Evolutionary conservation across 768 basidiomycete species (phyloP).

Genomic region (Favolaschia claudopus): DNA sequence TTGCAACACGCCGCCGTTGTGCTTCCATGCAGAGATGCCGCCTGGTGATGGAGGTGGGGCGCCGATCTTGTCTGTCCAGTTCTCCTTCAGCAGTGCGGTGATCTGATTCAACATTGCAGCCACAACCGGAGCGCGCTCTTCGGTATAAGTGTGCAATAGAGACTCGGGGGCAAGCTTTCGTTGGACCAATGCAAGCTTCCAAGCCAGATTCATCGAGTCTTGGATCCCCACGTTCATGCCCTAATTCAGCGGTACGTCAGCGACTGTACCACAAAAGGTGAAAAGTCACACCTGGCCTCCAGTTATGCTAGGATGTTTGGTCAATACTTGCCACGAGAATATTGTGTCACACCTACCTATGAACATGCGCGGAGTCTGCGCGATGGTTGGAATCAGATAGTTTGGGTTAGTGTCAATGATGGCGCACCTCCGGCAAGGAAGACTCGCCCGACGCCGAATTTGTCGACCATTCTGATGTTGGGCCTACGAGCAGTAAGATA

Average conservation of each 20-base stretch:
- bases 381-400: slow-evolving; percentile 33
- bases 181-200: slow-evolving; percentile 35
- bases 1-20: slow-evolving; percentile 33
- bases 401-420: not conserved
- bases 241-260: too few species aligned
- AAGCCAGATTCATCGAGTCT: slow-evolving; percentile 33
- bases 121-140: slow-evolving; percentile 35
- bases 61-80: slow-evolving; percentile 41
- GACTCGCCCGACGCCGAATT: slow-evolving; percentile 46
- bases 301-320: too few species aligned
- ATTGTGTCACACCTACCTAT: slow-evolving; percentile 27
- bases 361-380: slow-evolving; percentile 16
- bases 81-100: slow-evolving; percentile 27
- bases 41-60: slow-evolving; percentile 28
- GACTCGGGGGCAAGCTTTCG: slow-evolving; percentile 27
- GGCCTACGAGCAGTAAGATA: slow-evolving; percentile 35
- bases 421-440: slow-evolving; percentile 50
- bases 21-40: slow-evolving; percentile 20
- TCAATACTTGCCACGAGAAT: too few species aligned
- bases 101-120: slow-evolving; percentile 35
- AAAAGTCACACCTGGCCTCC: slow-evolving; percentile 30
- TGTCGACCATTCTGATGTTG: slow-evolving; percentile 50
- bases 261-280: slow-evolving; percentile 19
- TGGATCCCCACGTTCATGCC: slow-evolving; percentile 25
- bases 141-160: slow-evolving; percentile 32